A percentile compares a stretch with the other conserved stretches of the same genome.
Evolutionary conservation across 176 grass and related monocot genomes (phyloP).

Genomic region (Calamus simplicifolius): DNA sequence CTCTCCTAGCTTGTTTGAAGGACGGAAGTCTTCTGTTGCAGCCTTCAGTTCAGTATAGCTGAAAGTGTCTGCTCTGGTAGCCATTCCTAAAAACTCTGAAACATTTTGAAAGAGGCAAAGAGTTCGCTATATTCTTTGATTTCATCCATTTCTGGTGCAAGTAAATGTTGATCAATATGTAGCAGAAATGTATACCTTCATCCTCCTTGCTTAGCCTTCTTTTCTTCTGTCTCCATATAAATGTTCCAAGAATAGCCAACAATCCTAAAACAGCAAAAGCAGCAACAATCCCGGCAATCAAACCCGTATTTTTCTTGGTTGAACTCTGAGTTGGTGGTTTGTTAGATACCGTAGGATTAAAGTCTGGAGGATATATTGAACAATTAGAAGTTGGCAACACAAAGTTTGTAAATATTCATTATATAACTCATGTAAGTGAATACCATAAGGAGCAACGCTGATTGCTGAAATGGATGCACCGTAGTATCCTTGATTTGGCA

Average conservation of each 20-base stretch:
- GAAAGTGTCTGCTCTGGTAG: too few species aligned
- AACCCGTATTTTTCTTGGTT: slow-evolving; percentile 26
- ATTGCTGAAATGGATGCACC: slow-evolving; percentile 64
- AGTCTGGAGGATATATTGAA: slow-evolving; percentile 41
- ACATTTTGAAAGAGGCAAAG: too few species aligned
- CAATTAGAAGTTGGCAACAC: slow-evolving; percentile 15
- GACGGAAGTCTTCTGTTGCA: too few species aligned
- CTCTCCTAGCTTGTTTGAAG: too few species aligned
- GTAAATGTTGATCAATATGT: too few species aligned
- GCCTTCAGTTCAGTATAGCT: too few species aligned
- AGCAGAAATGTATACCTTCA: not conserved
- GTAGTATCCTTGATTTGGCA: slow-evolving; percentile 58
- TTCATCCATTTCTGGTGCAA: too few species aligned
- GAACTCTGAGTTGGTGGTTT: slow-evolving; percentile 5
- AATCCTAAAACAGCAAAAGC: slow-evolving; percentile 40
- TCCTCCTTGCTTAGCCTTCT: slow-evolving; percentile 5
- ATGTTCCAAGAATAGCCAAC: slow-evolving; percentile 15
- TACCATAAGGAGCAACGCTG: slow-evolving; percentile 55
- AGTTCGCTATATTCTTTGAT: too few species aligned
- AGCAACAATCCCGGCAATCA: slow-evolving; percentile 43
- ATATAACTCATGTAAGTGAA: not conserved
- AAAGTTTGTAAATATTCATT: slow-evolving; percentile 1
- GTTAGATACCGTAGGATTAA: slow-evolving; percentile 48
- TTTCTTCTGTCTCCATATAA: slow-evolving; percentile 16
- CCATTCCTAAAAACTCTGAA: too few species aligned